Base-by-base conservation (phyloP, 768 basidiomycete genomes). In the Mycena vitilis region DNA sequence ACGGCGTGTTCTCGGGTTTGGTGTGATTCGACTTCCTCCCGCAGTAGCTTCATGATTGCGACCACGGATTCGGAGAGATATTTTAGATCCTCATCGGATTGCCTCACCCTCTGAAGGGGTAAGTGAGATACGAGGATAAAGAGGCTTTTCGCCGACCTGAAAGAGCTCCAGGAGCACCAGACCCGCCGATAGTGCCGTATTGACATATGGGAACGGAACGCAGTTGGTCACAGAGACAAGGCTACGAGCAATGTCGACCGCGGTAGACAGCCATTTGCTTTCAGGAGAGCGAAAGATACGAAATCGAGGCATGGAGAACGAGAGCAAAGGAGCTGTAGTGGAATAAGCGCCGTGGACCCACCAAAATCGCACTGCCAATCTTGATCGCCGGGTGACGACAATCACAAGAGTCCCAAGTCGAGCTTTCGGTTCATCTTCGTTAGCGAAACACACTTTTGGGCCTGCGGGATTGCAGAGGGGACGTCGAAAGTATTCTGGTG, bases 141-240 rank as follows among this genome's bases (percentile, higher is more conserved):
- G 30, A 30, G 30, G 30, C 44, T 45, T 4, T 5, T 4, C 16
- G 23, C 63, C 12, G 10, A 56, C 62, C 53, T 63, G 25, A 22
- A 63, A 55, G 6, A 63, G 62, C 22, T 63, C 63, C 13, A 64
- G 54, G 1, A 64, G 37, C n/a, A 52, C 53, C 9, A 56, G 30
- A 3, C 63, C 63, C 10, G 44, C 25, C 3, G 30, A 13, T 6
- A 64, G 16, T 10, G 63, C 53, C 20, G 44, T 25, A 4, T 15
- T 44, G 20, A 64, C 47, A 20, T 64, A 64, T 5, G 63, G 63
- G 22, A 56, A 47, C 30, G 63, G 63, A 36, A 44, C 54, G 20
- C 44, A 64, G 45, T 44, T 56, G 20, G 30, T n/a, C 23, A 48
- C 36, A 0, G 47, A 16, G 11, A 57, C 55, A 8, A 63, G 51